Evolutionary conservation across 2,329 filamentous ascomycete genomes (phyloP), one percentile per base, ranked within the genome.

Genomic region (Blumeriella jaapii): DNA sequence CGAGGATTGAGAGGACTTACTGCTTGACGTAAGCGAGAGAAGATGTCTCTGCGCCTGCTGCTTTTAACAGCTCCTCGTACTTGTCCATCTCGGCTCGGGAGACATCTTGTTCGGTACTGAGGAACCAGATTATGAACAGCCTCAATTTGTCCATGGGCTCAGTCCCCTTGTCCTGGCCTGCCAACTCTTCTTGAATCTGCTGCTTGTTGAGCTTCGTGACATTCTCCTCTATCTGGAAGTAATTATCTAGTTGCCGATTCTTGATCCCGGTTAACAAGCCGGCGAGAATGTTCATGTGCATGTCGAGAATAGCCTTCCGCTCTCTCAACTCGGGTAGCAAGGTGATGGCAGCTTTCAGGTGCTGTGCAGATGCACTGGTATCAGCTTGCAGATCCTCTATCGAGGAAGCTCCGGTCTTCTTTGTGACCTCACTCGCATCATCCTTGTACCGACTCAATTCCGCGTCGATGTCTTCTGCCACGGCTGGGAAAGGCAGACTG

Each of bases 221-320:
- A 47, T 79, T 85, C 58, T 96, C 89, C 57, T 98, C 93, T 5
- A 94, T 65, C 55, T 96, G 85, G 63, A 93, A 98, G 60, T 83
- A 98, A 56, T 91, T 91, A 56, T 98, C 91, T 5, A 98, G 67
- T 58, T 96, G 87, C 11, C 91, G 78, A 49, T 93, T 84, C 56
- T 96, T 95, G 59, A 96, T 94, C 1, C 86, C 87, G 0, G 64
- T 68, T 25, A 78, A 55, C 3, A 78, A 57, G 1, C 84, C 83
- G 1, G 87, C 89, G 3, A 93, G 69, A 40, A 96, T 94, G 56
- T 93, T 95, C 91, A 98, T 98, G 58, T 98, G 91, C 82, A 95
- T 96, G 55, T 95, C 91, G 4, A 98, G 71, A 13, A 80, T 72
- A n/a, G 79, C 78, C 57, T 98, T 98, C 40, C 91, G 78, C 59